Conservation (phyloP, 2,329 filamentous ascomycete species). For the Neoarthrinium moseri region DNA sequence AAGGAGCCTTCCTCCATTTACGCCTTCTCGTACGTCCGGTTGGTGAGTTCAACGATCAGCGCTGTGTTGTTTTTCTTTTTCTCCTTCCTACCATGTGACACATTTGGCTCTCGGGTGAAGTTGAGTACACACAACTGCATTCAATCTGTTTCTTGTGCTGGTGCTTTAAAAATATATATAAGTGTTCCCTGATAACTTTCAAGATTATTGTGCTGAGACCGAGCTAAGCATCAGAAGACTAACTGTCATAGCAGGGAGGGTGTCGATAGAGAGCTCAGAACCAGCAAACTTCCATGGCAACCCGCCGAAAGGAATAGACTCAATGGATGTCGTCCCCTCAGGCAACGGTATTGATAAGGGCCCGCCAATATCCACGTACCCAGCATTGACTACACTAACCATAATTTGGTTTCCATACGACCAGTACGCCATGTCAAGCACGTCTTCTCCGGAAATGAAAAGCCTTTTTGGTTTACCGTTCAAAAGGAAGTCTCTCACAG, state of each 20-base stretch:
- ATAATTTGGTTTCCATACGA: conserved; percentile 24
- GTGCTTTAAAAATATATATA: too few relatives aligned
- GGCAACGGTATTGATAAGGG: conserved; percentile 18
- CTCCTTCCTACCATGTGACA: too few relatives aligned
- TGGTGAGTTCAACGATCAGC: too few relatives aligned
- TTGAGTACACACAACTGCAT: too few relatives aligned
- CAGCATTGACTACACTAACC: conserved; percentile 36
- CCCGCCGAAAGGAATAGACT: conserved; percentile 22
- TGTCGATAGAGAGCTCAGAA: conserved; percentile 20
- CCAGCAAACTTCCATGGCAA: conserved; percentile 20
- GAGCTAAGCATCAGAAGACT: conserved; percentile 32
- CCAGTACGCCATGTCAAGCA: conserved; percentile 37
- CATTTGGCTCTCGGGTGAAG: too few relatives aligned
- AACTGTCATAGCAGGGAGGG: conserved; percentile 29
- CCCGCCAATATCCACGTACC: conserved; percentile 15
- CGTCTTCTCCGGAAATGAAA: conserved; percentile 8
- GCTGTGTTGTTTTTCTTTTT: too few relatives aligned
- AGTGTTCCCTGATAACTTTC: neutral
- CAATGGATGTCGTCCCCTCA: conserved; percentile 12
- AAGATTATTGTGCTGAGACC: too few relatives aligned
- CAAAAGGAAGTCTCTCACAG: conserved; percentile 39
- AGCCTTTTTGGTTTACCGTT: conserved; percentile 20
- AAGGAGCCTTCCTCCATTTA: too few relatives aligned
- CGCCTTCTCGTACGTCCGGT: too few relatives aligned
- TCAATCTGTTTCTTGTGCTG: too few relatives aligned